These are phyloP conservation scores for Monosporascus sp. DNA, from an alignment of 2,329 filamentous ascomycete genomes.

Conservation along the genomic window DNA sequence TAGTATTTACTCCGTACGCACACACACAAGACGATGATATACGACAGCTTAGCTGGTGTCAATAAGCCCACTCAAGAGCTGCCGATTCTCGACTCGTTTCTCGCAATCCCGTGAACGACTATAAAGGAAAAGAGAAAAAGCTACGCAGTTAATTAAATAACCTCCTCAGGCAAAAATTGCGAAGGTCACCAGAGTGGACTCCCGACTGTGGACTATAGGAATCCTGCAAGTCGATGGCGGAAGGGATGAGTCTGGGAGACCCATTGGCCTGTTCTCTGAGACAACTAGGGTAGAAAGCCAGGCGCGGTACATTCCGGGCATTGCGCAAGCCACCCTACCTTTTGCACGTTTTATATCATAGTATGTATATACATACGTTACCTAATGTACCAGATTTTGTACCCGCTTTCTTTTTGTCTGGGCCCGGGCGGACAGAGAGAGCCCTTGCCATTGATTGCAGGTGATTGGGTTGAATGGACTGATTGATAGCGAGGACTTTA, in stretches of 20 bases:
- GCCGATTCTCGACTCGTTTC: background rate
- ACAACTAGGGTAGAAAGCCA: background rate
- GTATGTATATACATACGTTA: background rate
- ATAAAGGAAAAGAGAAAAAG: background rate
- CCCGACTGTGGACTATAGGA: background rate
- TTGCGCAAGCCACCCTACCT: background rate
- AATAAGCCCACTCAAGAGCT: too few relatives aligned
- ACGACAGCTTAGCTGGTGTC: too few relatives aligned
- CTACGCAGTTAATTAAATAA: background rate
- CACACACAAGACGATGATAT: too few relatives aligned
- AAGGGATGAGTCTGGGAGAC: background rate
- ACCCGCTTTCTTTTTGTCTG: too few relatives aligned
- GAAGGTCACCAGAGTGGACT: background rate
- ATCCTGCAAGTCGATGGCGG: background rate
- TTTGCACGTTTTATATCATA: too few relatives aligned
- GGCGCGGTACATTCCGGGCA: background rate
- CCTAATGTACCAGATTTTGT: too few relatives aligned
- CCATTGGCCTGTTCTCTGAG: background rate
- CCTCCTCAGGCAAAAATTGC: background rate
- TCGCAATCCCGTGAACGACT: background rate
- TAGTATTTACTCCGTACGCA: too few relatives aligned
- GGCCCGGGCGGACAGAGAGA: too few relatives aligned
- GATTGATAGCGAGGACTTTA: background rate
- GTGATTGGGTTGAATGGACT: background rate
- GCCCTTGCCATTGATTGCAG: background rate